Percentiles rank a stretch among this genome's conserved stretches.
Conservation (phyloP, 1,284 basidiomycete species). For the Austroboletus niveus region DNA sequence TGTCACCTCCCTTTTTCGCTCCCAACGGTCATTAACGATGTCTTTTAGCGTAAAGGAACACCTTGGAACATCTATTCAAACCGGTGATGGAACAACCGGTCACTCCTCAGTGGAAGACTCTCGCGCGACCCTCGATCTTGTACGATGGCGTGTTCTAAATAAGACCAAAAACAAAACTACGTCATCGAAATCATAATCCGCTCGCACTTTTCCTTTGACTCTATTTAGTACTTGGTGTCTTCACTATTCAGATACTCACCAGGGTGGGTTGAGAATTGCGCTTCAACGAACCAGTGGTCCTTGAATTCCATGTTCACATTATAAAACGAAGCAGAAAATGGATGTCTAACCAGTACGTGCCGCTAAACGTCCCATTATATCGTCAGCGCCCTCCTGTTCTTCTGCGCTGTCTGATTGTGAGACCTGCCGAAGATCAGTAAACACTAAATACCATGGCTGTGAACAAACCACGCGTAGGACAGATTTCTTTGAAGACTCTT, state of each 20-base stretch:
- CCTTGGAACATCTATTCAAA: conserved; percentile 75
- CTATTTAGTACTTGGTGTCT: background rate
- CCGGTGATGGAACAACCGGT: conserved; percentile 66
- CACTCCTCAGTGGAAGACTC: conserved; percentile 88
- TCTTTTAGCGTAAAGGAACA: conserved; percentile 69
- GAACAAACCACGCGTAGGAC: conserved; percentile 79
- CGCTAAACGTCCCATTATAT: conserved; percentile 71
- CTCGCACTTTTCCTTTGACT: background rate
- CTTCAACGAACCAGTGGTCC: conserved; percentile 30
- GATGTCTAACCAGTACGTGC: conserved; percentile 58
- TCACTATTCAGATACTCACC: background rate
- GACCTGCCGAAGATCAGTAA: conserved; percentile 46
- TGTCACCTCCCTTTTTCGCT: background rate
- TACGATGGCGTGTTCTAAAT: conserved; percentile 71
- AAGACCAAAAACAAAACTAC: conserved; percentile 35
- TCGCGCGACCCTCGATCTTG: conserved; percentile 78
- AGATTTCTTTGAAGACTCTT: conserved; percentile 98
- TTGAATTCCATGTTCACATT: conserved; percentile 21
- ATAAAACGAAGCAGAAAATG: conserved; percentile 1
- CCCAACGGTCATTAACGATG: background rate
- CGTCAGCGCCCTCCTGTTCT: conserved; percentile 79
- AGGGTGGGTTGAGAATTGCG: background rate
- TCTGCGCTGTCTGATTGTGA: conserved; percentile 79
- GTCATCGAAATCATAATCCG: conserved; percentile 14
- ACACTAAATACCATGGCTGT: background rate